Conservation (phyloP, 1,139 yeast genomes). For the Candida sojae region DNA sequence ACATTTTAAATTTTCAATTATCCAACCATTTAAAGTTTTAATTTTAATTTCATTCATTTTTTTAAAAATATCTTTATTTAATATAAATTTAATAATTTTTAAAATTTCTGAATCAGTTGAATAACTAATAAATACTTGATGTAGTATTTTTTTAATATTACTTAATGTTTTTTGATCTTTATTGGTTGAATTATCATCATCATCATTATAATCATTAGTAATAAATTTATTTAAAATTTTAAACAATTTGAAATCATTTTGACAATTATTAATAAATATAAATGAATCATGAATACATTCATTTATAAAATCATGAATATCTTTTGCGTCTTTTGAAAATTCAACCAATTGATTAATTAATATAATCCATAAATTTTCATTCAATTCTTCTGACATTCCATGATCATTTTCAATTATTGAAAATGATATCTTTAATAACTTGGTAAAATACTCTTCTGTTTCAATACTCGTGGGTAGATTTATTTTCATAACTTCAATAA, state of each 20-base stretch:
- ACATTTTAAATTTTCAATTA: constrained; percentile 55
- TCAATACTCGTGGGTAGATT: constrained; percentile 13
- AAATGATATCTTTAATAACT: constrained; percentile 36
- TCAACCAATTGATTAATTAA: constrained; percentile 29
- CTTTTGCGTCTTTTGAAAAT: constrained; percentile 14
- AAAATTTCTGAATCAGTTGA: constrained; percentile 63
- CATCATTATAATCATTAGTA: constrained; percentile 17
- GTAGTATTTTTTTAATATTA: constrained; percentile 61
- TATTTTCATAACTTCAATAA: constrained; percentile 22
- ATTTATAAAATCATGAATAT: constrained; percentile 34
- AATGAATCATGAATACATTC: constrained; percentile 54
- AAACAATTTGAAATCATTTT: constrained; percentile 41
- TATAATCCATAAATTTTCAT: constrained; percentile 43
- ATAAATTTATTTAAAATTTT: constrained; percentile 53
- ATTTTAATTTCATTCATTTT: constrained; percentile 41
- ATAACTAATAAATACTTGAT: constrained; percentile 65
- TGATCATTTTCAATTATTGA: constrained; percentile 27
- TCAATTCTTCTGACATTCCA: constrained; percentile 18
- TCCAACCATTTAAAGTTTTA: constrained; percentile 60
- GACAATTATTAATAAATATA: constrained; percentile 40
- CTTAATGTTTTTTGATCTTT: constrained; percentile 44
- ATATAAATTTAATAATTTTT: constrained; percentile 51
- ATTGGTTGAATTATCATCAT: constrained; percentile 13
- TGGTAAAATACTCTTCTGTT: constrained; percentile 22
- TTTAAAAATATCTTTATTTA: constrained; percentile 54